Evolutionary conservation across 768 basidiomycete species (phyloP), one percentile per base, ranked within the genome.

Genomic region (Strobilomyces confusus): DNA sequence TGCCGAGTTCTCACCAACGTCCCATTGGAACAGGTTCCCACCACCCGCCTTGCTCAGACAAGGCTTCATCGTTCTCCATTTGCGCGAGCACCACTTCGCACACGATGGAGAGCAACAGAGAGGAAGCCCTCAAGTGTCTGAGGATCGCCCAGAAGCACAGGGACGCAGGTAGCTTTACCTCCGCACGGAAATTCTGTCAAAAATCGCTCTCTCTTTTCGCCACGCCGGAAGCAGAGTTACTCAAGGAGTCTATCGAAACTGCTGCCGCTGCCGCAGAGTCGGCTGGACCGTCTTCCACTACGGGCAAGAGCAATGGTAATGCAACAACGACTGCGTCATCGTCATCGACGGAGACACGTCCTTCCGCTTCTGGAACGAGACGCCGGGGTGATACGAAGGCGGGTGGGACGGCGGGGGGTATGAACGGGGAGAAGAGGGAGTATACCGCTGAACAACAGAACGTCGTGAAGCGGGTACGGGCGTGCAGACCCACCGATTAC

Each of bases 401-500:
- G 12, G 74, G 75, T 49, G 80, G 81, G 17, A 82, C 81, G 15
- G 73, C 85, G 17, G 78, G 80, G 53, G 83, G 84, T 1, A 80
- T 83, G 66, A 82, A 82, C 37, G 80, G 79, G 15, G 80, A 85
- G 70, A 90, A 92, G 74, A 77, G 92, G 68, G 89, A 90, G 45
- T 97, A 89, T 70, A 95, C 94, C 3, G 70, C 81, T 20, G 94
- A 95, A 61, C 92, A 97, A 69, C 68, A 77, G 17, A 79, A 81
- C 5, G 80, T 95, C 41, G 95, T 98, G 53, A 89, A 89, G 70
- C 77, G 93, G 46, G 88, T 98, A 44, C 80, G 87, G 62, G 68
- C 75, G 29, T 98, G 95, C 77, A 92, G 89, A 70, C 80, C 85
- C 25, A 89, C 90, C 25, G 86, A 89, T 64, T 98, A 95, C 69